Evolutionary conservation across 768 basidiomycete species (phyloP), one percentile per base, ranked within the genome.

Genomic region (Crucibulum laeve): DNA sequence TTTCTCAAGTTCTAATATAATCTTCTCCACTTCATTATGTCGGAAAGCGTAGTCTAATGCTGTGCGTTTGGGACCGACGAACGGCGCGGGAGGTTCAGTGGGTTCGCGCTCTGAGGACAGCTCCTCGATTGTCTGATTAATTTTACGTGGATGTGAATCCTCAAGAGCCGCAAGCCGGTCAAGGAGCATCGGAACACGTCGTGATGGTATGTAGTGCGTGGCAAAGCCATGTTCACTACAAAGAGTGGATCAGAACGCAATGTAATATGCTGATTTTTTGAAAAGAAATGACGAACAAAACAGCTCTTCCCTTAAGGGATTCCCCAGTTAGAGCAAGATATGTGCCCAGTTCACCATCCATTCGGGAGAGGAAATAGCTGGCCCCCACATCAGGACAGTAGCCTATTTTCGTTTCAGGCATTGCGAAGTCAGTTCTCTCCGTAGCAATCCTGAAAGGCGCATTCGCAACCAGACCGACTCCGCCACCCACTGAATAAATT

Each of bases 371-470:
- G 70, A 92, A 94, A 67, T 80, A 89, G 54, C 80, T 92, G 22
- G 85, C 87, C 15, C 96, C 96, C 19, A 99, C 94, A 63, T 99
- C 95, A 22, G 95, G 94, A 50, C 69, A 81, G 58, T 89, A 91
- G 34, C 87, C 88, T 54, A 93, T 92, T 55, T 87, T 88, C 10
- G 89, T 92, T 69, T 99, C 96, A 13, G 96, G 96, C 96, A 98
- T 98, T 4, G 92, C 86, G 60, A 97, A 89, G 1, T 77, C 46
- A 0, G 94, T 96, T 21, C 87, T 87, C 61, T 95, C 92, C 3
- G 95, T 98, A 3, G 94, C 94, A 44, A 99, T 77, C 47, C 96
- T 79, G 65, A 98, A 93, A 0, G 84, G 77, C 3, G 94, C 95
- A 45, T 84, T 78, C 8, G 84, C 79, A 28, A 80, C 73, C 38